Evolutionary conservation across 768 basidiomycete genomes (phyloP), one percentile per base, ranked within the genome.

Genomic region (Suillus sp.): DNA sequence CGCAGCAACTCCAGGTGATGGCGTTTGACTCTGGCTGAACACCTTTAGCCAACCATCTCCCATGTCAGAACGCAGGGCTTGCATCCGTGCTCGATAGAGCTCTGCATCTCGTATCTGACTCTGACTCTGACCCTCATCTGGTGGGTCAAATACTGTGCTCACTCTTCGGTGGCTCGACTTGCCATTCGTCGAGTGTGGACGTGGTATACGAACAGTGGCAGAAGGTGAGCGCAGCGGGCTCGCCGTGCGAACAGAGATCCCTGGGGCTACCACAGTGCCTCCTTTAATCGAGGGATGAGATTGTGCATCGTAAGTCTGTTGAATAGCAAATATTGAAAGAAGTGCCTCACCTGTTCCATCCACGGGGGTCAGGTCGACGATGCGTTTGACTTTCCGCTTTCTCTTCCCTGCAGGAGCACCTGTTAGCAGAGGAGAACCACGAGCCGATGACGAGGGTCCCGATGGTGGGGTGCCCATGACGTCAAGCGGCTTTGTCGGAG

Each of bases 11-110:
- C 62, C 43, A 18, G 65, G 32, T 10, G 61, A 47, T 34, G 65
- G 66, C 3, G 60, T 66, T 54, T 82, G 82, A 40, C 86, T 86
- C 78, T 91, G 89, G 64, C 86, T 91, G 69, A 91, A 88, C 38
- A 95, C 92, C 74, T 90, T 91, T 70, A 96, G 70, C 93, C 92
- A 96, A 11, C 88, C 87, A 27, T 95, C 94, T 2, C 94, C 94
- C 82, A 95, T 93, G 70, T 96, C 94, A 64, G 86, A 82, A 74
- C 92, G 87, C 73, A 96, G 69, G 20, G 88, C 88, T 79, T 95
- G 94, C 58, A 96, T 90, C 68, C 83, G 83, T 62, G 85, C 84
- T 54, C 94, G 82, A 73, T 91, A 93, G 50, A 86, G 83, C 62
- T 93, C 93, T 30, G 83, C 90, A 65, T 84, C 81, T 67, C 78